Evolutionary conservation across 495 filamentous ascomycete genomes (phyloP), one percentile per base, ranked within the genome.

Genomic region (Amphirosellinia nigrospora): DNA sequence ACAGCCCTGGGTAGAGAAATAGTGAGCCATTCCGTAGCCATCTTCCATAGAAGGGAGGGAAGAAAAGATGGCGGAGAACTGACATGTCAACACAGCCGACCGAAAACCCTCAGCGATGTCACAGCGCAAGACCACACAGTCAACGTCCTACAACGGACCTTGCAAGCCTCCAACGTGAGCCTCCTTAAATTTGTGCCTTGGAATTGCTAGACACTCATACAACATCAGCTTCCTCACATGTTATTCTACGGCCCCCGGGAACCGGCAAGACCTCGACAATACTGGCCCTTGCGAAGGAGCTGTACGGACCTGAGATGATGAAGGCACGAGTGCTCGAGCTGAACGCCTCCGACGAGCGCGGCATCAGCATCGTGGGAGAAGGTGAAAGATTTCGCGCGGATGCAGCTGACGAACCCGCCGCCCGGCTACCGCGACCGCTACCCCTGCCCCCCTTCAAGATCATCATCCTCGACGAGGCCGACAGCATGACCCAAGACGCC

Each of bases 1-100:
- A 41, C 94, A 98, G 75, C 96, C 96, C 70, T 99, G 96, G 96
- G 95, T 98, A 64, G 96, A 98, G 85, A 99, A 99, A 93, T 99
- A 99, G 96, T 98, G 88, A 70, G 89, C 76, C 45, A 52, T n/a
- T n/a, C n/a, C n/a, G n/a, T 70, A 32, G 45, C 9, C 30, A 52
- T 23, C 21, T 30, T 30, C 32, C 28, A 1, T 23, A 21, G 39
- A 19, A 3, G 26, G 19, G n/a, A 11, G 34, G n/a, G 28, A n/a
- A n/a, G n/a, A n/a, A n/a, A n/a, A n/a, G 13, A 69, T 45, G 43
- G 23, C 10, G 52, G 34, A n/a, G n/a, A n/a, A 56, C 73, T 82
- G 64, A 78, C 72, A 50, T 6, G 26, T 30, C 36, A 13, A n/a
- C 52, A 19, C 70, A 99, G 96, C 77, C 94, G 96, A 15, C 96